These are phyloP conservation scores for cucumber (Cucumis sativus) DNA, from an alignment of 306 rosid species.

Conservation along the genomic window DNA sequence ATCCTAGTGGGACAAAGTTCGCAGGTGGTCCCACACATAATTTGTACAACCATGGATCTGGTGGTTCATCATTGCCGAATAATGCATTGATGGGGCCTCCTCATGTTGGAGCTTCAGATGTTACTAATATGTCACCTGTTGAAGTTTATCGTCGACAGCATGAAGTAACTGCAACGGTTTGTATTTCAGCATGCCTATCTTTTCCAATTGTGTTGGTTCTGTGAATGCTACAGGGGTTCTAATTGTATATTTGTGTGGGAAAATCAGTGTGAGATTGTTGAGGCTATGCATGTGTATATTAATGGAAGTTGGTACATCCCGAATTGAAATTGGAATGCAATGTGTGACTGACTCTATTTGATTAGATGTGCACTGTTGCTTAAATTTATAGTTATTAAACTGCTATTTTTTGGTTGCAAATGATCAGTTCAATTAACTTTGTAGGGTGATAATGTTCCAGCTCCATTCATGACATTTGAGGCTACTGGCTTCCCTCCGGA, in stretches of 20 bases:
- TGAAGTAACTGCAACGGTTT: constrained; percentile 86
- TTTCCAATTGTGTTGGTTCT: background rate
- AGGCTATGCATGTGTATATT: background rate
- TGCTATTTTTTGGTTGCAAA: background rate
- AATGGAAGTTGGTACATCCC: background rate
- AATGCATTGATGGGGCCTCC: constrained; percentile 50
- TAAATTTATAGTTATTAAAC: background rate
- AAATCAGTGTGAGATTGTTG: background rate
- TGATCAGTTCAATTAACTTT: constrained; percentile 11
- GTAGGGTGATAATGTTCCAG: constrained; percentile 94
- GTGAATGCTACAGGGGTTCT: background rate
- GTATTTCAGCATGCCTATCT: constrained; percentile 17
- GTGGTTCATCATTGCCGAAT: constrained; percentile 46
- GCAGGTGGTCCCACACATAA: constrained; percentile 46
- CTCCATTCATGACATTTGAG: constrained; percentile 88
- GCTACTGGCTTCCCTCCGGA: constrained; percentile 90
- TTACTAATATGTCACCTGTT: constrained; percentile 60
- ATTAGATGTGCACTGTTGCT: background rate
- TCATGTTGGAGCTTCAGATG: constrained; percentile 40
- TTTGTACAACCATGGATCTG: constrained; percentile 39
- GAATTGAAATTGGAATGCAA: background rate
- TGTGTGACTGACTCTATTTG: background rate
- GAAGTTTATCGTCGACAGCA: constrained; percentile 78
- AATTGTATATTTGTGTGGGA: background rate
- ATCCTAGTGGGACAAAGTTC: constrained; percentile 40